phyloP scores from a whole-genome alignment of 2,329 filamentous ascomycete species.

The Scopulariopsis brevicaulis region DNA sequence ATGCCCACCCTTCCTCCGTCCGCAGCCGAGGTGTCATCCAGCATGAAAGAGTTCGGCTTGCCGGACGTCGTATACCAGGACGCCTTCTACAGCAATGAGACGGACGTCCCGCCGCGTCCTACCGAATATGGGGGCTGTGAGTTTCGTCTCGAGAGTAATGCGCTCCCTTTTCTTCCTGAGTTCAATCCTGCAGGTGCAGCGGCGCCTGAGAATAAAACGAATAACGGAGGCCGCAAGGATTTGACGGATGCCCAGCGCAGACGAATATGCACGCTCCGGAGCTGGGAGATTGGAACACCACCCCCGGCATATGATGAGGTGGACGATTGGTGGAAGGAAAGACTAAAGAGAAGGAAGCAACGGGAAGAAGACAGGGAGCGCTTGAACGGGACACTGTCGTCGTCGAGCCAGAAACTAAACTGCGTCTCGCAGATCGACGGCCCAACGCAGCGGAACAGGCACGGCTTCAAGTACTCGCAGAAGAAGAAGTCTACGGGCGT shows the following conservation, averaged over 20 bases:
- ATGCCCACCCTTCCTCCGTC: background rate
- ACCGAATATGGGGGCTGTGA: conserved; percentile 83
- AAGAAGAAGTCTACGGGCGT: conserved; percentile 64
- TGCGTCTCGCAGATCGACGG: conserved; percentile 78
- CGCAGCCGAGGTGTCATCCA: conserved; percentile 3
- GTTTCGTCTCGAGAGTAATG: conserved; percentile 66
- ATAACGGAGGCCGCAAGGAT: background rate
- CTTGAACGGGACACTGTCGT: background rate
- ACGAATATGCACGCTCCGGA: conserved; percentile 27
- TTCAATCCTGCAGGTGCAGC: conserved; percentile 53
- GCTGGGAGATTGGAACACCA: conserved; percentile 65
- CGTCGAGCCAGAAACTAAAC: conserved; percentile 12
- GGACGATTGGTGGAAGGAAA: conserved; percentile 49
- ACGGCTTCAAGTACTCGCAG: conserved; percentile 80
- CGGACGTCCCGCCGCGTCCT: conserved; percentile 65
- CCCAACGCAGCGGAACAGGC: conserved; percentile 68
- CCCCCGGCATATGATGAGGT: conserved; percentile 67
- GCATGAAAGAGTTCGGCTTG: conserved; percentile 18
- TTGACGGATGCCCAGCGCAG: conserved; percentile 1
- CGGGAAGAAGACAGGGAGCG: background rate
- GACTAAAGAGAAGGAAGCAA: conserved; percentile 11
- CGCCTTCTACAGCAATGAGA: conserved; percentile 74
- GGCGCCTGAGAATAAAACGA: conserved; percentile 10
- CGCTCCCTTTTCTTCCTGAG: conserved; percentile 65
- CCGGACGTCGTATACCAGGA: conserved; percentile 72